Conservation (phyloP, 352 stramenopile species). For the Phytophthora europaea region DNA sequence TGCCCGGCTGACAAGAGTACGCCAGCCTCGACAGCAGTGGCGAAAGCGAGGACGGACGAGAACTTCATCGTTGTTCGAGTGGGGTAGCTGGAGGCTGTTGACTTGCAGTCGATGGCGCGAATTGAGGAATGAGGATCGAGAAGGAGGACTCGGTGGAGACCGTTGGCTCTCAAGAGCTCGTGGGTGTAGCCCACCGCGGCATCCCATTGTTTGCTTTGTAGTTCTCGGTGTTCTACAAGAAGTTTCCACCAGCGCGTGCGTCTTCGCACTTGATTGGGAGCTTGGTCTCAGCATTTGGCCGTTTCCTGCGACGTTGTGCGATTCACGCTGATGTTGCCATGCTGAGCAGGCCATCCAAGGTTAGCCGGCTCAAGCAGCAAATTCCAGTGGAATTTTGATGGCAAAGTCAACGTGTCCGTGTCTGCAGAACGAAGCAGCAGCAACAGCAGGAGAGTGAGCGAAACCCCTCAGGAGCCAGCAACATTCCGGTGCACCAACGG, state of each 20-base stretch:
- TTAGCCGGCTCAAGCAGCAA: conserved; percentile 3
- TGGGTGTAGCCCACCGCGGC: neutral
- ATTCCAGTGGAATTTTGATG: conserved; percentile 19
- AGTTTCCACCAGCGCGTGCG: conserved; percentile 13
- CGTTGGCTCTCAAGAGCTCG: conserved; percentile 9
- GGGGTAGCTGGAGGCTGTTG: neutral
- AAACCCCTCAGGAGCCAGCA: conserved; percentile 14
- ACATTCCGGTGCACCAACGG: conserved; percentile 13
- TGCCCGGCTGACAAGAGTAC: conserved; percentile 15
- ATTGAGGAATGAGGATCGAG: conserved; percentile 26
- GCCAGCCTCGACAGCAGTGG: conserved; percentile 14
- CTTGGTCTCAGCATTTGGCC: conserved; percentile 13
- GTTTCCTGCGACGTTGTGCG: conserved; percentile 25
- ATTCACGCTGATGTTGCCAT: neutral
- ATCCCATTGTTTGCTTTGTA: conserved; percentile 9
- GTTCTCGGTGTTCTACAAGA: conserved; percentile 33
- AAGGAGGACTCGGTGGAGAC: neutral
- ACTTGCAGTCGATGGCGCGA: conserved; percentile 16
- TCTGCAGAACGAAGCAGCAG: neutral
- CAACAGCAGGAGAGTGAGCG: neutral
- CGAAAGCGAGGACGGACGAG: conserved; percentile 24
- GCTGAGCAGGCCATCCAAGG: neutral
- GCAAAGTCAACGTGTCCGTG: neutral
- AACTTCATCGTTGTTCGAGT: conserved; percentile 31
- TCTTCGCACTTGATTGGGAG: conserved; percentile 25